A percentile compares a stretch with the other conserved stretches of the same genome.
phyloP scores from a whole-genome alignment of 192 early-diverging fungal species.

The Podila epicladia region DNA sequence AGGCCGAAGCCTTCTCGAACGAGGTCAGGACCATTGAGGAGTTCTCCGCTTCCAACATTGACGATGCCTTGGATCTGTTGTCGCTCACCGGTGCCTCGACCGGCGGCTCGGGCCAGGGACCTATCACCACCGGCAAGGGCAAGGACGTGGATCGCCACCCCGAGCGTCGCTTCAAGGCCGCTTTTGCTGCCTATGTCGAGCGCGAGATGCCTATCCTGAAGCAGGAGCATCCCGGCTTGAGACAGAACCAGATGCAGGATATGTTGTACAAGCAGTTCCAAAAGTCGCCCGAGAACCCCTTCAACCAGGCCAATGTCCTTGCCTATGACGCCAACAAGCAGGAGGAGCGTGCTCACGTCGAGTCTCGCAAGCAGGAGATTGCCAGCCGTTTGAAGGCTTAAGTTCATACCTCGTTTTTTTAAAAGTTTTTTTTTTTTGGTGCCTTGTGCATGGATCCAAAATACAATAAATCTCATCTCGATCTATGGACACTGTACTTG shows the following conservation, averaged over 20 bases:
- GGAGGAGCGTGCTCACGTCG: conserved; percentile 63
- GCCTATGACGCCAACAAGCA: conserved; percentile 78
- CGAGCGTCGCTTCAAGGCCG: conserved; percentile 85
- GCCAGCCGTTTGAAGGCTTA: conserved; percentile 63
- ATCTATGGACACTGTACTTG: no score
- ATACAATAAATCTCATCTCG: not conserved
- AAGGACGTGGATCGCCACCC: conserved; percentile 87
- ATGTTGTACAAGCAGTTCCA: conserved; percentile 83
- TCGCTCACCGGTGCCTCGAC: conserved; percentile 22
- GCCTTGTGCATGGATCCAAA: not conserved
- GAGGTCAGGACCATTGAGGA: conserved; percentile 66
- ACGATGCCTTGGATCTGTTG: conserved; percentile 87
- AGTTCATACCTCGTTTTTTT: not conserved
- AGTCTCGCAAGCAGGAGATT: conserved; percentile 57
- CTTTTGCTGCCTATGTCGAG: conserved; percentile 75
- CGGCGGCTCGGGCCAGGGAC: conserved; percentile 20
- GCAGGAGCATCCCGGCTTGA: conserved; percentile 81
- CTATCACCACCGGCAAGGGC: conserved; percentile 39
- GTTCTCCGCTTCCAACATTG: conserved; percentile 84
- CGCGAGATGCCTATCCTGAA: conserved; percentile 78
- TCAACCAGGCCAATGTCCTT: conserved; percentile 76
- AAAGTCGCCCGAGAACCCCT: conserved; percentile 82
- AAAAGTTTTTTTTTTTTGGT: not conserved
- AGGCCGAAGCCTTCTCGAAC: conserved; percentile 52
- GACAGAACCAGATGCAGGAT: conserved; percentile 81